Base-by-base conservation (phyloP, 306 rosid species). In the Casuarina cunninghamiana region DNA sequence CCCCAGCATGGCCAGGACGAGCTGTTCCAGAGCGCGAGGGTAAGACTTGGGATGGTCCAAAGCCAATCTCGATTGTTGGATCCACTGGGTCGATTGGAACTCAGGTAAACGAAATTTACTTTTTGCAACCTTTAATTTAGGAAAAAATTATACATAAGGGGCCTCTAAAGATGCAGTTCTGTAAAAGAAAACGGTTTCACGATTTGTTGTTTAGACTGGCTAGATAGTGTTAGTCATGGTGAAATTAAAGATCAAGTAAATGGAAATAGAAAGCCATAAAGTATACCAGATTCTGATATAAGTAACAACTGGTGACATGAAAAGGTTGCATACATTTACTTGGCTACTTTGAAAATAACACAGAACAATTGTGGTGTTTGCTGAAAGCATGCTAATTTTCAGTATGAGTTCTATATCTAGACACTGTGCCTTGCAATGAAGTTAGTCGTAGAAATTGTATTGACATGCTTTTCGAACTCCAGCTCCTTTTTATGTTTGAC, bases 1-100 rank as follows among this genome's bases (percentile, higher is more conserved):
- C 97, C 53, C 94, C 99, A 37, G 99, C 98, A 4, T 95, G 99
- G 99, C 96, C 99, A 3, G 99, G 97, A 81, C 82, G 97, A 79
- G 99, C 99, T 38, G 80, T 87, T 12, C 75, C 80, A 0, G 97
- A 93, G 77, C 16, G 73, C 1, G 86, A 80, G 75, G 79, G 73
- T 55, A 82, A 80, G 87, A 84, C 84, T 55, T 91, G 96, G 97
- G 94, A 93, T 43, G 99, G 97, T 6, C 97, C 90, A 58, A 95
- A 95, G 88, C 96, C 97, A 44, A 95, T 95, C 42, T 91, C 99
- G 49, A 82, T 95, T 37, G 88, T 95, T 13, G 99, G 99, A 49
- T 89, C 81, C 50, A 95, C 99, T 45, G 99, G 99, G 75, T 95
- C 97, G 12, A 95, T 95, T 78, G 99, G 99, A 85, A 95, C 99